These are phyloP conservation scores for Pseudocercospora eumusae DNA, from an alignment of 2,329 filamentous ascomycete species.

Conservation along the genomic window DNA sequence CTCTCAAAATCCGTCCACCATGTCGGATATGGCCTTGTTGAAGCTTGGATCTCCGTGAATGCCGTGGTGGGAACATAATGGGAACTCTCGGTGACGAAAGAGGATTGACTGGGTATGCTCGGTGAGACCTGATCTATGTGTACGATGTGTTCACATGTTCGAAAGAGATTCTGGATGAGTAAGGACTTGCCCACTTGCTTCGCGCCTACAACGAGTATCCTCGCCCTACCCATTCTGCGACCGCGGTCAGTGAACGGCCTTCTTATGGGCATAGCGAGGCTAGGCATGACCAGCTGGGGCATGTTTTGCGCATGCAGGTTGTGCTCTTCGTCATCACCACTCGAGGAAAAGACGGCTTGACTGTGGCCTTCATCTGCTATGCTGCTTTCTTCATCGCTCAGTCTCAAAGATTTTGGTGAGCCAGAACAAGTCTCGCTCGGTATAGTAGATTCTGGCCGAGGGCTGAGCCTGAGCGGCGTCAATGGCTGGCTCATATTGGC, in stretches of 20 bases:
- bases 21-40: constrained; percentile 67
- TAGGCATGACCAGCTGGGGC: constrained; percentile 91
- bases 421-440: constrained; percentile 62
- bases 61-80: constrained; percentile 21
- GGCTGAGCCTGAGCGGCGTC: constrained; percentile 52
- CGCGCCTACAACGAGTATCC: constrained; percentile 81
- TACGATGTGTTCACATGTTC: constrained; percentile 86
- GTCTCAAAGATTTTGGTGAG: constrained; percentile 59
- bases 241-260: constrained; percentile 88
- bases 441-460: constrained; percentile 52
- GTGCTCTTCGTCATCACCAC: constrained; percentile 57
- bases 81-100: constrained; percentile 21
- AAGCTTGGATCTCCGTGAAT: constrained; percentile 48
- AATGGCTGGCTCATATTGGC: constrained; percentile 44
- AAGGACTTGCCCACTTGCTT: constrained; percentile 84
- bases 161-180: constrained; percentile 83
- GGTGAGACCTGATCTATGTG: constrained; percentile 69
- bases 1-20: constrained; percentile 87
- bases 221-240: constrained; percentile 79
- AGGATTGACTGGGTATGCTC: constrained; percentile 42
- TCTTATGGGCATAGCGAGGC: constrained; percentile 83
- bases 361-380: constrained; percentile 57
- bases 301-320: neutral
- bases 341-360: constrained; percentile 56
- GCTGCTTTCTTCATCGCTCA: constrained; percentile 59